Evolutionary conservation across 768 basidiomycete genomes (phyloP), one percentile per base, ranked within the genome.

Genomic region (Leccinum obscurum): DNA sequence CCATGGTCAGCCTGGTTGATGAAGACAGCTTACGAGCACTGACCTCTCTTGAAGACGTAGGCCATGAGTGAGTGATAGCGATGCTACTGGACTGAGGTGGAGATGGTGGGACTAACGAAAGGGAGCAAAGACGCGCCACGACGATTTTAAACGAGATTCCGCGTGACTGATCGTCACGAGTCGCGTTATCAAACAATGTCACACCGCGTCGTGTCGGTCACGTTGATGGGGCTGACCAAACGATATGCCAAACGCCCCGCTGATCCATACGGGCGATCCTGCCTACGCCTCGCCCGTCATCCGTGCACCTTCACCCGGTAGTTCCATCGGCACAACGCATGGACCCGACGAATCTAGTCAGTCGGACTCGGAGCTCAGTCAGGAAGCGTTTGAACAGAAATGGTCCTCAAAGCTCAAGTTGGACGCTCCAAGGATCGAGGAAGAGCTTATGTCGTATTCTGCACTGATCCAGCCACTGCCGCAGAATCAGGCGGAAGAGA

Each of bases 11-110:
- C 48, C 46, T 34, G 41, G 49, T 48, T 41, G 49, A 55, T 49
- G 50, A 14, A 41, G 14, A 52, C 13, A n/a, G 15, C 5, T 5
- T 1, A 35, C 1, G 52, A 28, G 35, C 6, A 68, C 82, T 66
- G 50, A 84, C 83, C 84, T 80, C 83, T 78, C 70, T 85, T 85
- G 75, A 77, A 85, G 22, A 85, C 84, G 68, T 74, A 83, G 11
- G 81, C 76, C 81, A 82, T 83, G 54, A 32, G 62, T 67, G 54
- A 26, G 50, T 48, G 41, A 50, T 39, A 54, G 35, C 9, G 32
- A 54, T 46, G 39, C 20, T 59, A 58, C 52, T 39, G 52, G 37
- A 53, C 57, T 48, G 39, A 51, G 41, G 58, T 44, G 57, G 46
- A 63, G 70, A 62, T 75, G 70, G 57, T 70, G 63, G 71, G 60